Evolutionary conservation across 352 stramenopile species (phyloP), one percentile per base, ranked within the genome.

Genomic region (Globisporangium heterothallicum): DNA sequence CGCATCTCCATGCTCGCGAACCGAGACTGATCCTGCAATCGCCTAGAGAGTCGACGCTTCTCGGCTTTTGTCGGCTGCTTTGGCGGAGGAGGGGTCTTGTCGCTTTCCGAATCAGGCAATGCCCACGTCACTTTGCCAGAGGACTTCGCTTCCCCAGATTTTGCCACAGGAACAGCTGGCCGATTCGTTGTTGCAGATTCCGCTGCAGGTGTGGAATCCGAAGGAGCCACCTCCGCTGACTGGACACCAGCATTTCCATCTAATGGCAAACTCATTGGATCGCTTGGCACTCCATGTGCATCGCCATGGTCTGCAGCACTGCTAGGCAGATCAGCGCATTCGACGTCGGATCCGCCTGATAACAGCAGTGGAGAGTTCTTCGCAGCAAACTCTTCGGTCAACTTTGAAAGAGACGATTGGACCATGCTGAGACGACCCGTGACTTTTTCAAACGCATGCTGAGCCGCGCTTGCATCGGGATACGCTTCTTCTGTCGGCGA

Each of bases 41-140:
- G 68, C 12, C 65, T 38, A 1, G 63, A 81, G 3, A 43, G 53
- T 0, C 70, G 65, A 10, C 70, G 51, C 18, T 57, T 69, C 24
- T 49, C 64, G 1, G 60, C 60, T 25, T 71, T 68, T n/a, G 42
- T 49, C 30, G 34, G 27, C n/a, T 38, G 56, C 34, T 21, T 56
- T 42, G 44, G 26, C 10, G 24, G 18, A 19, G 35, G 36, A 14
- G 38, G 18, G 2, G 44, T 13, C 2, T 13, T 21, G 0, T 45
- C 21, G 18, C 10, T 18, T n/a, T 30, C 32, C 10, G 6, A 30
- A 1, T 49, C 26, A 3, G 26, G 35, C 21, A 59, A 29, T 19
- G 38, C 21, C 53, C 53, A 59, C 13, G 45, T 49, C 29, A 61
- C 45, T 35, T 40, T 38, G 6, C 12, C 12, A 18, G 32, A 16